Conservation (phyloP, 108 stramenopile genomes). For the Cyclostephanos tholiformis region DNA sequence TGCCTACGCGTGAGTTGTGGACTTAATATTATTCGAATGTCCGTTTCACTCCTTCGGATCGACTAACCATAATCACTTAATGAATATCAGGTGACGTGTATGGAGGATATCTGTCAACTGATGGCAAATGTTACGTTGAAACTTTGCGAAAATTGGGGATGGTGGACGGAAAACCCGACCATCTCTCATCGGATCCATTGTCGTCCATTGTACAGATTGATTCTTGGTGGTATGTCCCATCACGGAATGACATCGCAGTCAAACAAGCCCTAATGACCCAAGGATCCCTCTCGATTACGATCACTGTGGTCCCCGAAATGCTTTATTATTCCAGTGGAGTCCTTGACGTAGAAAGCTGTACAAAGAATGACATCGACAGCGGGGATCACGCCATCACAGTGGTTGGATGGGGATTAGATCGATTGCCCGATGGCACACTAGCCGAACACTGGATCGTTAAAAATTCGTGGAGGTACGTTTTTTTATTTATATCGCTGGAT, state of each 20-base stretch:
- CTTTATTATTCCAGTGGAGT: conserved; percentile 43
- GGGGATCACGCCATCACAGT: conserved; percentile 39
- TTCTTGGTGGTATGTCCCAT: conserved; percentile 27
- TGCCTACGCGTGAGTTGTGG: conserved; percentile 15
- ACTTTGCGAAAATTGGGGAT: conserved; percentile 23
- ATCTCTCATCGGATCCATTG: not conserved
- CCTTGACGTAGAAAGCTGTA: conserved; percentile 27
- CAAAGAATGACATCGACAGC: conserved; percentile 7
- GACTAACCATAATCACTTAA: not conserved
- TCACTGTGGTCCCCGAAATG: conserved; percentile 27
- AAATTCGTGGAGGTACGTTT: conserved; percentile 51
- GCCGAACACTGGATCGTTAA: conserved; percentile 54
- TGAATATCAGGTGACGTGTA: conserved; percentile 22
- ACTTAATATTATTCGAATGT: not conserved
- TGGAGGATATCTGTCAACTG: conserved; percentile 28
- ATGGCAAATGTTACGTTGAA: conserved; percentile 41
- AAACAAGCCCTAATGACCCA: conserved; percentile 28
- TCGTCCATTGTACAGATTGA: conserved; percentile 13
- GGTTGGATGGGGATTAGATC: conserved; percentile 43
- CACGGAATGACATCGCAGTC: conserved; percentile 27
- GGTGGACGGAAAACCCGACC: conserved; percentile 7
- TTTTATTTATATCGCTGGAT: not conserved
- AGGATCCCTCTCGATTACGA: conserved; percentile 28
- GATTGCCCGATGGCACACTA: conserved; percentile 22
- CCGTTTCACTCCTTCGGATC: not conserved